Evolutionary conservation across 495 filamentous ascomycete species (phyloP), one percentile per base, ranked within the genome.

Genomic region (Jackrogersella multiformis): DNA sequence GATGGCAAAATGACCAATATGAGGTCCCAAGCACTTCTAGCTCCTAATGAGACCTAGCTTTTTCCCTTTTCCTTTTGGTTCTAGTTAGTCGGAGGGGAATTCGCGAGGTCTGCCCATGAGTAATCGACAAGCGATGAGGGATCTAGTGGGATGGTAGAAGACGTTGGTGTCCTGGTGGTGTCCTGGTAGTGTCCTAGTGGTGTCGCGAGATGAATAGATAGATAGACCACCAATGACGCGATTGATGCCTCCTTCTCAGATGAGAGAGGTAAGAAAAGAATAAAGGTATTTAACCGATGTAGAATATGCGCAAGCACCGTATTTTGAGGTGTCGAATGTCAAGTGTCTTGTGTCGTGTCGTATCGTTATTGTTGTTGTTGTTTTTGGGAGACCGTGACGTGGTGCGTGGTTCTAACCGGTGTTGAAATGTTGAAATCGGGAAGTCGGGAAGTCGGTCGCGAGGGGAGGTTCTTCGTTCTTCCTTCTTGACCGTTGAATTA

Each of bases 21-120:
- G 55, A 57, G 61, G 60, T 56, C 61, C 49, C 57, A 71, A 58
- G 57, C 36, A 57, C 61, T 54, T 69, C 61, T 63, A 74, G 56
- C 54, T 61, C 67, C 39, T 63, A 62, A 67, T 49, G 42, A 62
- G 21, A 71, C 68, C 67, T 62, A 64, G 56, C 58, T 54, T 62
- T 39, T 46, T 56, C 16, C 32, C 18, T 53, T 8, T 21, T 13
- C 4, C 32, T 48, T 64, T 2, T 21, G 20, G 16, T 38, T 38
- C 9, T n/a, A 8, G 16, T 41, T 30, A 49, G 24, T 36, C 38
- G 18, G 10, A 52, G 18, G 23, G 30, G 34, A 23, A 15, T 20
- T 38, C 24, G 42, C 42, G 42, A 59, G 44, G 12, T 46, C 21
- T 9, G 56, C 42, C 42, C 20, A 38, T 10, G 13, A 39, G 5